phyloP scores from a whole-genome alignment of 495 filamentous ascomycete genomes.

The Aspergillus bridgeri region DNA sequence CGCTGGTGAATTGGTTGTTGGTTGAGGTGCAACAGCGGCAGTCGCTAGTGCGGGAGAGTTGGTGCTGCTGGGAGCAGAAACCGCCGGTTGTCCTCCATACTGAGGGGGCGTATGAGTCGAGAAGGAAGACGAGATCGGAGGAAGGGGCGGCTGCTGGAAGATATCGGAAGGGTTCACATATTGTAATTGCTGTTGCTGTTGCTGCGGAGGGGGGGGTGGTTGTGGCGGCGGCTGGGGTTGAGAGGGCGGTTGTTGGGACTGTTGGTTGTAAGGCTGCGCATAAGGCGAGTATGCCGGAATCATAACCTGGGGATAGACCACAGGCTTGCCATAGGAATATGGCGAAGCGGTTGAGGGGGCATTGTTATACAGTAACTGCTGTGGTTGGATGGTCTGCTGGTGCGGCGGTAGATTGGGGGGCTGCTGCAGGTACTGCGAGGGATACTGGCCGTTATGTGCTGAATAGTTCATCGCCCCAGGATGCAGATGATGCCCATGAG shows the following conservation, averaged over 20 bases:
- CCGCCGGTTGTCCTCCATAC: conserved; percentile 25
- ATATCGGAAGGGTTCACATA: conserved; percentile 43
- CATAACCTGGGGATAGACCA: conserved; percentile 37
- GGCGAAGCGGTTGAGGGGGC: conserved; percentile 29
- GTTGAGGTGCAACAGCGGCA: conserved; percentile 11
- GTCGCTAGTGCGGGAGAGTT: conserved; percentile 22
- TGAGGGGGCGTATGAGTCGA: conserved; percentile 26
- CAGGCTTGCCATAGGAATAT: conserved; percentile 41
- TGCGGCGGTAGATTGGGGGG: conserved; percentile 22
- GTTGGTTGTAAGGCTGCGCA: conserved; percentile 26
- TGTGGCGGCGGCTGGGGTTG: conserved; percentile 25
- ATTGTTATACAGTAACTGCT: conserved; percentile 43
- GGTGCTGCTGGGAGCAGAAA: conserved; percentile 21
- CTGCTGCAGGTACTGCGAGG: conserved; percentile 39
- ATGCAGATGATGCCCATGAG: conserved; percentile 24
- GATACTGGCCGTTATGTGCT: conserved; percentile 45
- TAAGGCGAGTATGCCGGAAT: conserved; percentile 34
- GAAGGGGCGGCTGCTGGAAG: conserved; percentile 34
- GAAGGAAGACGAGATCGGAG: conserved; percentile 28
- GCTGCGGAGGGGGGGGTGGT: conserved; percentile 18
- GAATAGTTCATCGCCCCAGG: conserved; percentile 49
- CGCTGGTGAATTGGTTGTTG: not conserved
- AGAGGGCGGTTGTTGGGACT: not conserved
- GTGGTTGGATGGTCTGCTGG: conserved; percentile 27
- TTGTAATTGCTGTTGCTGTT: conserved; percentile 30